Percentiles rank a stretch among this genome's conserved stretches.
These are phyloP conservation scores for Trichoderma aggressivum DNA, from an alignment of 2,329 filamentous ascomycete species.

Conservation along the genomic window DNA sequence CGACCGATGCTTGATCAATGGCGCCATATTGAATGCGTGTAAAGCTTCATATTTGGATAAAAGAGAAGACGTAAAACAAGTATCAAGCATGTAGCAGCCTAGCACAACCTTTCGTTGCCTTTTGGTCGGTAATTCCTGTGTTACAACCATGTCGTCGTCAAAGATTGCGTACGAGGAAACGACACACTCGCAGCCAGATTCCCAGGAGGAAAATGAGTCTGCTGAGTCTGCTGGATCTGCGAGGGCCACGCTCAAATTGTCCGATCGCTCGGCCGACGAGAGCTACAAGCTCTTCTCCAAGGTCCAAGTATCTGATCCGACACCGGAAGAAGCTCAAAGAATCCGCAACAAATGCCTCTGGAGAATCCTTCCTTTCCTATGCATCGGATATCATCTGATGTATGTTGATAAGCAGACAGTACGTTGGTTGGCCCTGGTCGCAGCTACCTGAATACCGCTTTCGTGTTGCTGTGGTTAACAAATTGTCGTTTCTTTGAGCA, in stretches of 20 bases:
- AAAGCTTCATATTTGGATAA: neutral
- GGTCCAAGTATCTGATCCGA: constrained; percentile 37
- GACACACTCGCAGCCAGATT: neutral
- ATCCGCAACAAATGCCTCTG: constrained; percentile 36
- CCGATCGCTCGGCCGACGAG: constrained; percentile 39
- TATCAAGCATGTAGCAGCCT: neutral
- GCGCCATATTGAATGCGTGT: neutral
- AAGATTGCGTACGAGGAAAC: constrained; percentile 6
- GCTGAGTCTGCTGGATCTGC: no score
- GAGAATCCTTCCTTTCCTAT: constrained; percentile 38
- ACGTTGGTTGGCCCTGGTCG: constrained; percentile 5
- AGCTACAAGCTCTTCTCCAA: constrained; percentile 41
- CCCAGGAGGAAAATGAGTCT: neutral
- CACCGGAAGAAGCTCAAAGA: constrained; percentile 28
- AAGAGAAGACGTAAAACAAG: neutral
- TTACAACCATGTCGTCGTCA: neutral
- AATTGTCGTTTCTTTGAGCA: neutral
- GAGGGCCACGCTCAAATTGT: constrained; percentile 29
- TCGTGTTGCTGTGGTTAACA: neutral
- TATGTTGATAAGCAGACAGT: constrained; percentile 39
- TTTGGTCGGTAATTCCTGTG: neutral
- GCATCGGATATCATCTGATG: constrained; percentile 39
- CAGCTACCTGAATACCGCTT: neutral
- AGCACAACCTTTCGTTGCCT: neutral
- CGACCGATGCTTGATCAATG: neutral